Percentiles rank a stretch among this genome's conserved stretches.
phyloP scores from a whole-genome alignment of 2,329 filamentous ascomycete genomes.

The Epichloe hybrida region DNA sequence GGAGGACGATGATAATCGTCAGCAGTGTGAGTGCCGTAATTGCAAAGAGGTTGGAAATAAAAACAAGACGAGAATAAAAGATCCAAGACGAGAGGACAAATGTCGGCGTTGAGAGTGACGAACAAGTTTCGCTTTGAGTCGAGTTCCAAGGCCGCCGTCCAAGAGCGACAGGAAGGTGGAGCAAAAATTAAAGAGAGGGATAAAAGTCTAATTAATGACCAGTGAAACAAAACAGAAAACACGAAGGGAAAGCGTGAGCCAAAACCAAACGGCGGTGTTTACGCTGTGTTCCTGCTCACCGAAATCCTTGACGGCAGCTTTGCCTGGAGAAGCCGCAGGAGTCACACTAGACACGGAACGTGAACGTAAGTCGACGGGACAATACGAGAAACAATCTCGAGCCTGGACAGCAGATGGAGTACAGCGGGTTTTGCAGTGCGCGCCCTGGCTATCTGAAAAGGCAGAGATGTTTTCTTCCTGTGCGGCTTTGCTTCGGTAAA shows the following conservation, averaged over 20 bases:
- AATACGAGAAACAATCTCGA: neutral
- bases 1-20: neutral
- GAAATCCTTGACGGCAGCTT: neutral
- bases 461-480: neutral
- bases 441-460: neutral
- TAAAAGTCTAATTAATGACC: neutral
- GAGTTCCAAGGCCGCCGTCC: neutral
- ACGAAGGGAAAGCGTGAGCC: neutral
- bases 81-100: conserved; percentile 1
- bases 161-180: neutral
- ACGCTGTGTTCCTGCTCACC: neutral
- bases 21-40: neutral
- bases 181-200: neutral
- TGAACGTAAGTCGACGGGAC: neutral
- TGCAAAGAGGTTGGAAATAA: neutral
- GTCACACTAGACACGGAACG: neutral
- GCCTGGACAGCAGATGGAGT: neutral
- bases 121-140: neutral
- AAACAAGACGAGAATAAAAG: conserved; percentile 2
- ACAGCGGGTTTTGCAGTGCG: neutral
- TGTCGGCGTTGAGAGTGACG: conserved; percentile 2
- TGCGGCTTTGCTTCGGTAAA: neutral
- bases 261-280: neutral
- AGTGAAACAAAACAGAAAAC: neutral
- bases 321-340: neutral